Percentiles rank a stretch among this genome's conserved stretches.
Conservation (phyloP, 179 eudicot genomes). For the Beta macrorhiza region DNA sequence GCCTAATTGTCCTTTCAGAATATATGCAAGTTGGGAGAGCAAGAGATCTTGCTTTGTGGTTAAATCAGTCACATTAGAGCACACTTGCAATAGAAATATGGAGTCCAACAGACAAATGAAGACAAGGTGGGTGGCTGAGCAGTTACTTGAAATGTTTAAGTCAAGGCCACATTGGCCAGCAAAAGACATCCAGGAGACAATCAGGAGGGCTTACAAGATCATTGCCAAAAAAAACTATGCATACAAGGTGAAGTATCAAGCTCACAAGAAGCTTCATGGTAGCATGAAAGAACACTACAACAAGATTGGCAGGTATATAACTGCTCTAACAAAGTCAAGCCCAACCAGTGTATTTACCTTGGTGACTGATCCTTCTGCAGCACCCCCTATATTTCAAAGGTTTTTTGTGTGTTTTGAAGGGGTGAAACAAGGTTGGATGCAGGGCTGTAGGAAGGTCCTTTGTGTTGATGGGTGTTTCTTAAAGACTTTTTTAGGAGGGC, state of each 20-base stretch:
- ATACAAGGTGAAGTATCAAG: not conserved
- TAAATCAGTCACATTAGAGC: not conserved
- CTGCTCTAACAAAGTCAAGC: not conserved
- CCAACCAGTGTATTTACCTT: not conserved
- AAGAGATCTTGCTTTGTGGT: not conserved
- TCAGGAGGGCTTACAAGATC: not conserved
- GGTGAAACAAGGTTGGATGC: not conserved
- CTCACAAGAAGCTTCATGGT: not conserved
- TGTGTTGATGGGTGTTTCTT: not conserved
- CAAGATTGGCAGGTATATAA: not conserved
- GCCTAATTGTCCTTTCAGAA: not conserved
- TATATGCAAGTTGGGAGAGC: not conserved
- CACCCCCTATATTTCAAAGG: not conserved
- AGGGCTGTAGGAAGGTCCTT: not conserved
- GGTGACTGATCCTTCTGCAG: too few species aligned
- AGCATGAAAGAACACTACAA: not conserved
- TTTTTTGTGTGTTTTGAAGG: not conserved
- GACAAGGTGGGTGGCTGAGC: not conserved
- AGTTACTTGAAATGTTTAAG: not conserved
- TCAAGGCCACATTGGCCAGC: not conserved
- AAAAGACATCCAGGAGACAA: not conserved
- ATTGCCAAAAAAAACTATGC: not conserved
- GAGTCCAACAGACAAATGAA: not conserved
- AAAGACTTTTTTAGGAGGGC: not conserved
- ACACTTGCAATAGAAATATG: not conserved